phyloP scores from a whole-genome alignment of 1,284 basidiomycete genomes.

The Sporisorium graminicola region DNA sequence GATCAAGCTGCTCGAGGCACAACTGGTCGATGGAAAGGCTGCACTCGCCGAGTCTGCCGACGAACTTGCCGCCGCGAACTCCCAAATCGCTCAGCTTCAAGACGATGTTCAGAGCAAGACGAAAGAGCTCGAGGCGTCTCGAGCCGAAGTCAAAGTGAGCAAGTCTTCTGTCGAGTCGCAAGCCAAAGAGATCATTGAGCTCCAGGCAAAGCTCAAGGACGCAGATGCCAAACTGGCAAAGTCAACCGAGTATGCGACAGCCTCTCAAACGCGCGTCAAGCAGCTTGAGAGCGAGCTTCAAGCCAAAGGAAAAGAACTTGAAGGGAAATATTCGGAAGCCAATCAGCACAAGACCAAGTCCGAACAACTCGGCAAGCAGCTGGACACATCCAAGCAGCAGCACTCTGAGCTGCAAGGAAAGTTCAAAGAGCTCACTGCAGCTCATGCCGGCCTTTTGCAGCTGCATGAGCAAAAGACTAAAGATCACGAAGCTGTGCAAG shows the following conservation, averaged over 20 bases:
- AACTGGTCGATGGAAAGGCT: slow-evolving; percentile 15
- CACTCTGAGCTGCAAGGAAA: slow-evolving; percentile 14
- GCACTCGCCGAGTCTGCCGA: slow-evolving; percentile 16
- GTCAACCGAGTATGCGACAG: background rate
- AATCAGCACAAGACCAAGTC: slow-evolving; percentile 9
- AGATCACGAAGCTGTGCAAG: slow-evolving; percentile 19
- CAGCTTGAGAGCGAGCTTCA: slow-evolving; percentile 16
- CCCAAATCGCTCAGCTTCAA: slow-evolving; percentile 18
- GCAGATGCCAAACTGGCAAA: slow-evolving; percentile 11
- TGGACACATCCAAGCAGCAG: slow-evolving; percentile 18
- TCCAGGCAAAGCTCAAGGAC: slow-evolving; percentile 10
- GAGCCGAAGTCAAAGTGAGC: slow-evolving; percentile 14
- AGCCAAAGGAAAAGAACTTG: slow-evolving; percentile 6
- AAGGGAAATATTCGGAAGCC: slow-evolving; percentile 15
- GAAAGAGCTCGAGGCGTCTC: slow-evolving; percentile 20
- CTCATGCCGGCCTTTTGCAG: slow-evolving; percentile 26
- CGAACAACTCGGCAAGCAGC: slow-evolving; percentile 28
- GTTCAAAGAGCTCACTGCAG: slow-evolving; percentile 21
- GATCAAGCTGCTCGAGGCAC: slow-evolving; percentile 26
- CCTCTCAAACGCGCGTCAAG: slow-evolving; percentile 10
- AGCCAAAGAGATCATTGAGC: slow-evolving; percentile 6
- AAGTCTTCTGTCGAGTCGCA: slow-evolving; percentile 11
- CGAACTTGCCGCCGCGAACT: slow-evolving; percentile 11
- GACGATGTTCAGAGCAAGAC: slow-evolving; percentile 10
- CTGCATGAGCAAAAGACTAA: slow-evolving; percentile 25